Percentiles rank a stretch among this genome's conserved stretches.
Evolutionary conservation across 495 filamentous ascomycete species (phyloP).

Genomic region (Penicillium verhagenii): DNA sequence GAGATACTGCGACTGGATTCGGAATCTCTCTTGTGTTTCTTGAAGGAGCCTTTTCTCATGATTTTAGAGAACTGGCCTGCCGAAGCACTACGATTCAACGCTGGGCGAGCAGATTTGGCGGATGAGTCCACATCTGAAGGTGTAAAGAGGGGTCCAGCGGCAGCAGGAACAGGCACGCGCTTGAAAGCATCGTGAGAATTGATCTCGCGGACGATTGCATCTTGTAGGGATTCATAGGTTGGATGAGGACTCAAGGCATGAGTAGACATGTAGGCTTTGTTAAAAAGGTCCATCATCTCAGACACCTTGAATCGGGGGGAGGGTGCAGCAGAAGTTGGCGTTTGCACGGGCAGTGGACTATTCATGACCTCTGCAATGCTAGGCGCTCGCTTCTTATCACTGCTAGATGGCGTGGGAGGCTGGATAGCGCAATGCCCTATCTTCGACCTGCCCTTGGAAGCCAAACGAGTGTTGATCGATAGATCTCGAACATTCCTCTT

Average conservation of each 20-base stretch:
- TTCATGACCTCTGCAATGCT: conserved; percentile 50
- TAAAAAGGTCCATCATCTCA: conserved; percentile 48
- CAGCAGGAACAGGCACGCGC: conserved; percentile 34
- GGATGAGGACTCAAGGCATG: conserved; percentile 34
- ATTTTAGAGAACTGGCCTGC: conserved; percentile 33
- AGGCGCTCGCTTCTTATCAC: conserved; percentile 27
- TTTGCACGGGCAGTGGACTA: conserved; percentile 35
- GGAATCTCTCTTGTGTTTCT: conserved; percentile 30
- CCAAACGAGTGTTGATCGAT: conserved; percentile 44
- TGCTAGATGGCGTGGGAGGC: conserved; percentile 38
- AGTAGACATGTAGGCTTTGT: conserved; percentile 35
- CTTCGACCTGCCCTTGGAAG: conserved; percentile 29
- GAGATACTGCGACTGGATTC: conserved; percentile 38
- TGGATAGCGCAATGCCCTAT: conserved; percentile 43
- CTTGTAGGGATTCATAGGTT: conserved; percentile 46
- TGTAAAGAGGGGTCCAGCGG: conserved; percentile 35
- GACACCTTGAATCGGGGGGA: conserved; percentile 33
- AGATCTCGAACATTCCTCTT: conserved; percentile 45
- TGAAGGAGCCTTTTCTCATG: conserved; percentile 35
- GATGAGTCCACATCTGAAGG: conserved; percentile 32
- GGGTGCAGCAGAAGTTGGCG: conserved; percentile 18
- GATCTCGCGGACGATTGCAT: conserved; percentile 48
- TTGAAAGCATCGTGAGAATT: conserved; percentile 50
- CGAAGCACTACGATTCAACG: conserved; percentile 23
- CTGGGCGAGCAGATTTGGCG: conserved; percentile 11